Conservation (phyloP, 2,329 filamentous ascomycete species). For the Lasiodiplodia sp. region DNA sequence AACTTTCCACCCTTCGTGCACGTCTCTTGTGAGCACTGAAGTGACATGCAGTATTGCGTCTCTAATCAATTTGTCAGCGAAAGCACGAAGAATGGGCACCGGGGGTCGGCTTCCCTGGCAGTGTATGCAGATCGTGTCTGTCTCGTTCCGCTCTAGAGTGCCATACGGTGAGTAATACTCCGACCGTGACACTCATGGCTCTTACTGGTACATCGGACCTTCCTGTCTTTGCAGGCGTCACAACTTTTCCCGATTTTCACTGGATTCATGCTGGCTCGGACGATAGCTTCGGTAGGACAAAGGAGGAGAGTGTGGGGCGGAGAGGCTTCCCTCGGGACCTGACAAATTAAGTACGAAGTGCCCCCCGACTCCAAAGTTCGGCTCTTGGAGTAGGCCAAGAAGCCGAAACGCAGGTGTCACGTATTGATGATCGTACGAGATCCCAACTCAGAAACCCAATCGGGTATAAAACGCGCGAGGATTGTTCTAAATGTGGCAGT, state of each 20-base stretch:
- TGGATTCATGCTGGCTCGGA: neutral
- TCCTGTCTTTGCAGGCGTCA: neutral
- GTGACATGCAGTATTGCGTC: neutral
- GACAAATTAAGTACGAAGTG: too few species aligned
- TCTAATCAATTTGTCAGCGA: neutral
- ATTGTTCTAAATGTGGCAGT: too few species aligned
- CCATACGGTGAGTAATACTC: neutral
- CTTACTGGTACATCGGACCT: slow-evolving; percentile 4
- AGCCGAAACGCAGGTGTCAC: too few species aligned
- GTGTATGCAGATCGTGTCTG: neutral
- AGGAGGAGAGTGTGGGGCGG: too few species aligned
- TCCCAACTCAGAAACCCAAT: too few species aligned
- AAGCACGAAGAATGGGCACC: neutral
- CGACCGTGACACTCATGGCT: neutral
- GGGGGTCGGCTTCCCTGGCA: neutral
- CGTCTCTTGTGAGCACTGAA: neutral
- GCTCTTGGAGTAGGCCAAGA: too few species aligned
- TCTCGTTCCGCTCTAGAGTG: neutral
- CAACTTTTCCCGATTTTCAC: neutral
- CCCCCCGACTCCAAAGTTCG: too few species aligned
- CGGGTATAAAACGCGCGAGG: too few species aligned
- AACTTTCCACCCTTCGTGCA: neutral
- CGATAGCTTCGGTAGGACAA: too few species aligned
- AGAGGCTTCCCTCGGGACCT: too few species aligned
- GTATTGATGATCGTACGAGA: too few species aligned